Evolutionary conservation across 768 basidiomycete species (phyloP).

Genomic region (Hericium alpestre): DNA sequence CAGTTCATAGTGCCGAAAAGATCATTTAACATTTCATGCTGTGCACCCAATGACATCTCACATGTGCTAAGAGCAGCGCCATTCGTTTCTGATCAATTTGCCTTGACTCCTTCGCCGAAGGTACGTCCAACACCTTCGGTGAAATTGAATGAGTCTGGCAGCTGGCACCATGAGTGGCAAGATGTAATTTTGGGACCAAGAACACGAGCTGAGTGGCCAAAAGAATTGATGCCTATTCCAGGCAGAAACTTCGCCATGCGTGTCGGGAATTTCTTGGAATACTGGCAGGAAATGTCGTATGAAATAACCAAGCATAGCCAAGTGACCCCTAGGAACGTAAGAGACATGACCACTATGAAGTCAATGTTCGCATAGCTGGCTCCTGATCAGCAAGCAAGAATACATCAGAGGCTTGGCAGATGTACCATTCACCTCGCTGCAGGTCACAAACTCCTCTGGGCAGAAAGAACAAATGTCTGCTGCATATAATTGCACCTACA

Average conservation of each 20-base stretch:
- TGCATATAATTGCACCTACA: background rate
- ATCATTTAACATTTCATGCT: background rate
- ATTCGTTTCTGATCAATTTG: no score
- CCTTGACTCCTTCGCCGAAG: no score
- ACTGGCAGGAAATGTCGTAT: constrained; percentile 22
- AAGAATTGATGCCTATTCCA: background rate
- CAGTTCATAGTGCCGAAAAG: background rate
- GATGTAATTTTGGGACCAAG: constrained; percentile 10
- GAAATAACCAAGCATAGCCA: background rate
- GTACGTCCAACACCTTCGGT: no score
- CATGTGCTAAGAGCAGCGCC: background rate
- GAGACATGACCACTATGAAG: background rate
- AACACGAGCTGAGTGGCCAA: background rate
- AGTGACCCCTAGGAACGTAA: background rate
- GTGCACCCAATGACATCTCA: background rate
- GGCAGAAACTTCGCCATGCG: background rate
- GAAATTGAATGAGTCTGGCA: constrained; percentile 18
- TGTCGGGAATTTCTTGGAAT: constrained; percentile 11
- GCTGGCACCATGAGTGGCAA: constrained; percentile 15
- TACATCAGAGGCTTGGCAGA: background rate
- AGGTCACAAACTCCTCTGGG: background rate
- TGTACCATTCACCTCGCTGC: background rate
- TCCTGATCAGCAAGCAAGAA: no score
- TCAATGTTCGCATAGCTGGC: background rate
- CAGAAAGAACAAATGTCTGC: background rate